These are phyloP conservation scores for Butyriboletus appendiculatus DNA, from an alignment of 1,284 basidiomycete species.

Conservation along the genomic window DNA sequence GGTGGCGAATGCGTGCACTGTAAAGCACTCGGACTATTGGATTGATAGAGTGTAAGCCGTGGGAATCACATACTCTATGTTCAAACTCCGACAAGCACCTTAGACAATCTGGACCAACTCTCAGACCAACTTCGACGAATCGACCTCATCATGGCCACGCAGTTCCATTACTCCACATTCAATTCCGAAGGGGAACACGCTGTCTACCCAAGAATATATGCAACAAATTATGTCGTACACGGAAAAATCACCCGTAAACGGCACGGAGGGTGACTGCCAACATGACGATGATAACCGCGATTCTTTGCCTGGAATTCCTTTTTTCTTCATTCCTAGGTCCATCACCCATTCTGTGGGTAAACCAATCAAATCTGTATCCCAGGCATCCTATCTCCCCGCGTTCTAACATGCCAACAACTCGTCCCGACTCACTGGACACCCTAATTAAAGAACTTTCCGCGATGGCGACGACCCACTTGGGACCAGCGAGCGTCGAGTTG, in stretches of 20 bases:
- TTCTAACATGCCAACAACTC: conserved; percentile 46
- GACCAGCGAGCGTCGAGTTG: conserved; percentile 38
- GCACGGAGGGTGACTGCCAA: conserved; percentile 4
- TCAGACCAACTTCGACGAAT: too few relatives aligned
- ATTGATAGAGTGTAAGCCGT: too few relatives aligned
- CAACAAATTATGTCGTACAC: not conserved
- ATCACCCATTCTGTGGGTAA: conserved; percentile 42
- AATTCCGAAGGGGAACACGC: too few relatives aligned
- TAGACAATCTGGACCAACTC: too few relatives aligned
- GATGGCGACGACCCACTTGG: conserved; percentile 43
- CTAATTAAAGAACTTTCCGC: conserved; percentile 52
- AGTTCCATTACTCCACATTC: not conserved
- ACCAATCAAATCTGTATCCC: conserved; percentile 56
- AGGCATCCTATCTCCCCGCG: conserved; percentile 43
- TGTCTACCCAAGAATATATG: not conserved
- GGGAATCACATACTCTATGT: too few relatives aligned
- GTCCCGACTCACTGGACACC: conserved; percentile 52
- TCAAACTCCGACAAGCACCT: too few relatives aligned
- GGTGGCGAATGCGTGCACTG: too few relatives aligned
- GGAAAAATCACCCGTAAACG: not conserved
- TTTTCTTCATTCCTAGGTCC: conserved; percentile 47
- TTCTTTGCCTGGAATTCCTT: conserved; percentile 37
- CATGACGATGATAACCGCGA: conserved; percentile 23
- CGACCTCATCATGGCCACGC: too few relatives aligned
- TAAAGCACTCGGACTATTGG: too few relatives aligned